Evolutionary conservation across 108 stramenopile genomes (phyloP).

Genomic region (Nitzschia sp.): DNA sequence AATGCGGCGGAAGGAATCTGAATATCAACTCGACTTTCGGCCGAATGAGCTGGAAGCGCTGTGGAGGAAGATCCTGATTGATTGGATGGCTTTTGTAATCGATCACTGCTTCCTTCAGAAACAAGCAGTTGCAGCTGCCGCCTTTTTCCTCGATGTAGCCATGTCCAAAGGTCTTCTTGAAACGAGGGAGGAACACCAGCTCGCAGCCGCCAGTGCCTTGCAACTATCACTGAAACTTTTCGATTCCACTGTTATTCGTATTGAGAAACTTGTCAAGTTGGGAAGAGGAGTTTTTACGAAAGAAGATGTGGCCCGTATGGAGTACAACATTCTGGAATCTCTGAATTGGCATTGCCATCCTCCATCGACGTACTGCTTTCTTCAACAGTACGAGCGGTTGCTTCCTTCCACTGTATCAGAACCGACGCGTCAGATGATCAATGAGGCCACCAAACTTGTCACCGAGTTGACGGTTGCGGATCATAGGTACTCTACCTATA

Average conservation of each 20-base stretch:
- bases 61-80: constrained; percentile 50
- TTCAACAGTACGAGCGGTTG: constrained; percentile 41
- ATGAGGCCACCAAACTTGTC: constrained; percentile 39
- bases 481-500: constrained; percentile 33
- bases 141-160: constrained; percentile 47
- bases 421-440: constrained; percentile 28
- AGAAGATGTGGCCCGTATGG: constrained; percentile 55
- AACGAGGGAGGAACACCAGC: constrained; percentile 47
- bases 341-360: constrained; percentile 68
- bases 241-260: constrained; percentile 45
- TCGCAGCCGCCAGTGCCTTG: constrained; percentile 56
- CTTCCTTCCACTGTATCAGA: constrained; percentile 28
- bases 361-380: constrained; percentile 56
- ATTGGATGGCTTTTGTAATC: constrained; percentile 64
- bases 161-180: constrained; percentile 28
- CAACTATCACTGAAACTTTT: constrained; percentile 61
- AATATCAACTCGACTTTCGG: background rate
- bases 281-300: constrained; percentile 49
- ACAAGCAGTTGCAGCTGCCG: constrained; percentile 45
- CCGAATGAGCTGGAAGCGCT: constrained; percentile 25
- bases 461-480: constrained; percentile 39
- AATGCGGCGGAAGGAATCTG: constrained; percentile 16
- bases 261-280: constrained; percentile 42
- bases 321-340: constrained; percentile 43
- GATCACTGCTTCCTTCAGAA: constrained; percentile 51